A percentile compares a stretch with the other conserved stretches of the same genome.
These are phyloP conservation scores for Dendrocalamus sinicus DNA, from an alignment of 176 grass and related monocot genomes.

Conservation along the genomic window DNA sequence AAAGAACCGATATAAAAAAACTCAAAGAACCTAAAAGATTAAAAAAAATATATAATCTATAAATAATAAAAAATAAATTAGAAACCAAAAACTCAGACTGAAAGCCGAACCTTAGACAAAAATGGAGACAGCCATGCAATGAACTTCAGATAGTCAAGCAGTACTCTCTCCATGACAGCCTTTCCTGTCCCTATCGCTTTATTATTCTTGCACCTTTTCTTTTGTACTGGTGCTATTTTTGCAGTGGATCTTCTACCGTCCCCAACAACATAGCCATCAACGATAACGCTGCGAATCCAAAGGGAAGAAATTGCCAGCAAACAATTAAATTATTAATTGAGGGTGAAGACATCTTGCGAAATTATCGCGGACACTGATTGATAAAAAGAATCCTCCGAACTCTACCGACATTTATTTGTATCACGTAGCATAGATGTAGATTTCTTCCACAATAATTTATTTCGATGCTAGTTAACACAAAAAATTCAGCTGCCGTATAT, in stretches of 20 bases:
- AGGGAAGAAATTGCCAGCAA: neutral
- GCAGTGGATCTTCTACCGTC: neutral
- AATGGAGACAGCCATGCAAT: neutral
- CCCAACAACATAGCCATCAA: neutral
- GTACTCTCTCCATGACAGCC: neutral
- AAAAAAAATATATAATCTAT: no score
- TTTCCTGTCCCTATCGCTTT: conserved; percentile 24
- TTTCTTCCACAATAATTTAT: neutral
- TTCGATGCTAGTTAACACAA: neutral
- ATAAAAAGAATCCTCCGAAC: neutral
- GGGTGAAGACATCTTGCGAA: neutral
- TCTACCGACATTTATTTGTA: neutral
- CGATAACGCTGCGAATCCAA: neutral
- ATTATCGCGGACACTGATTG: neutral
- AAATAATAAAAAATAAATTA: no score
- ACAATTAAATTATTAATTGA: neutral
- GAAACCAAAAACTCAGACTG: no score
- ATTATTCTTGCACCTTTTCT: neutral
- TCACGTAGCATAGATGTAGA: neutral
- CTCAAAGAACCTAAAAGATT: no score
- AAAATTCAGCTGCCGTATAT: fast-evolving
- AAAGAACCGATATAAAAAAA: no score
- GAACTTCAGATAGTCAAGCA: neutral
- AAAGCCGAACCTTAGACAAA: no score
- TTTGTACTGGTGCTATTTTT: neutral